These are phyloP conservation scores for Colletotrichum cereale DNA, from an alignment of 2,329 filamentous ascomycete genomes.

Conservation along the genomic window DNA sequence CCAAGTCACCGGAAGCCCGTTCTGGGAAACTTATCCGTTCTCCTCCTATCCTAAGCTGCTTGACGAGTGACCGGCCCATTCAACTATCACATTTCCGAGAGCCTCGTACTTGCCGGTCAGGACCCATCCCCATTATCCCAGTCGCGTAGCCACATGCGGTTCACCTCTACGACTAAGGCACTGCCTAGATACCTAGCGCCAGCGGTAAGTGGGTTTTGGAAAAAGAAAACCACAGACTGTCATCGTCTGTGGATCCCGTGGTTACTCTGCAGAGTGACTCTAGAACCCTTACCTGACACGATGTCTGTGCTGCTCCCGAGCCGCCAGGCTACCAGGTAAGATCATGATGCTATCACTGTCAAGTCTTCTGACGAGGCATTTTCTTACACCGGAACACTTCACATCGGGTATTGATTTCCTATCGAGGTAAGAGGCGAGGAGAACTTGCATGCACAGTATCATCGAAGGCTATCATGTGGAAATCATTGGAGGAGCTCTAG, in stretches of 20 bases:
- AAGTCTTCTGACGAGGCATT: background rate
- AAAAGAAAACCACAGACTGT: background rate
- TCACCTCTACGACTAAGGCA: background rate
- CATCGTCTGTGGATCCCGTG: background rate
- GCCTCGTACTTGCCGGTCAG: background rate
- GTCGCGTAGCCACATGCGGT: background rate
- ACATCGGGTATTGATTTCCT: constrained; percentile 41
- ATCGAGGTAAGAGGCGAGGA: background rate
- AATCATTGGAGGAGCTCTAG: background rate
- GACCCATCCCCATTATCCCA: background rate
- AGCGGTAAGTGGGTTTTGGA: background rate
- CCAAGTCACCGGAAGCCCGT: background rate
- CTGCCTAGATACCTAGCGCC: background rate
- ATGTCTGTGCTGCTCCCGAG: background rate
- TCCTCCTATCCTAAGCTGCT: background rate
- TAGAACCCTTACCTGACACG: background rate
- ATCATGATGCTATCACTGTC: background rate
- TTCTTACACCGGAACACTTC: background rate
- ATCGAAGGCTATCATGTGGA: background rate
- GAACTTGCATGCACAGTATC: background rate
- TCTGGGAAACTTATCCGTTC: background rate
- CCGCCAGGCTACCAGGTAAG: background rate
- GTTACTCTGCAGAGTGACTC: background rate
- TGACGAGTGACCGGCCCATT: background rate
- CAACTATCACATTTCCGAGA: background rate